These are phyloP conservation scores for Clarireedia hainanense DNA, from an alignment of 2,329 filamentous ascomycete species.

Conservation along the genomic window DNA sequence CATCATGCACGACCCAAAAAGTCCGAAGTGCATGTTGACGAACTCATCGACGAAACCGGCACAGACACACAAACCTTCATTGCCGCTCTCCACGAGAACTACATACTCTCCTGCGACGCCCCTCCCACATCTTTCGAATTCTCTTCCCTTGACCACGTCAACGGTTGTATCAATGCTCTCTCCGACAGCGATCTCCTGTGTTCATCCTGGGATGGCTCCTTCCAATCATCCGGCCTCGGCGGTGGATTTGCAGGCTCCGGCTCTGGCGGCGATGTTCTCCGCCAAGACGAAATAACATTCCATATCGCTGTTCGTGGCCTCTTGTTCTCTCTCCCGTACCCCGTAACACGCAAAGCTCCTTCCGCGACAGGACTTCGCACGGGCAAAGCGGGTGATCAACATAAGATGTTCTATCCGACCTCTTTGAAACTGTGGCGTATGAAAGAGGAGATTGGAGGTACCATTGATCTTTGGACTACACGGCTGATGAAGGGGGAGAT, in stretches of 20 bases:
- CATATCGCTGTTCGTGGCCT: conserved; percentile 83
- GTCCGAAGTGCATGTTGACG: conserved; percentile 61
- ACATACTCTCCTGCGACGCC: conserved; percentile 70
- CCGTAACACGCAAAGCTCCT: conserved; percentile 63
- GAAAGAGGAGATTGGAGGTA: conserved; percentile 70
- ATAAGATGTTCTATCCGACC: conserved; percentile 88
- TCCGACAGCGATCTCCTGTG: conserved; percentile 84
- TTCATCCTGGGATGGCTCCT: conserved; percentile 61
- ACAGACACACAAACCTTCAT: conserved; percentile 89
- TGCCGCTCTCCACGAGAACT: conserved; percentile 89
- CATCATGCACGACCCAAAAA: conserved; percentile 50
- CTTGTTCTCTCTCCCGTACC: conserved; percentile 74
- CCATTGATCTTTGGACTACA: conserved; percentile 62
- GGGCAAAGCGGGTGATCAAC: conserved; percentile 49
- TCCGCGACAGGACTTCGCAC: conserved; percentile 26
- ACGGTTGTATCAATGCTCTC: conserved; percentile 76
- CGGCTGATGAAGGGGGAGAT: conserved; percentile 49
- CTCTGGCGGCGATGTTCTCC: conserved; percentile 62
- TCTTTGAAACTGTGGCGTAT: conserved; percentile 77
- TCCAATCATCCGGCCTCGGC: conserved; percentile 49
- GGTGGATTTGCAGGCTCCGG: conserved; percentile 41
- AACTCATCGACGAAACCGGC: conserved; percentile 84
- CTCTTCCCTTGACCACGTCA: conserved; percentile 68
- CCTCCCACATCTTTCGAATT: conserved; percentile 41
- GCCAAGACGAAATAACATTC: conserved; percentile 91